Base-by-base conservation (phyloP, 768 basidiomycete genomes). In the Trametes gibbosa region DNA sequence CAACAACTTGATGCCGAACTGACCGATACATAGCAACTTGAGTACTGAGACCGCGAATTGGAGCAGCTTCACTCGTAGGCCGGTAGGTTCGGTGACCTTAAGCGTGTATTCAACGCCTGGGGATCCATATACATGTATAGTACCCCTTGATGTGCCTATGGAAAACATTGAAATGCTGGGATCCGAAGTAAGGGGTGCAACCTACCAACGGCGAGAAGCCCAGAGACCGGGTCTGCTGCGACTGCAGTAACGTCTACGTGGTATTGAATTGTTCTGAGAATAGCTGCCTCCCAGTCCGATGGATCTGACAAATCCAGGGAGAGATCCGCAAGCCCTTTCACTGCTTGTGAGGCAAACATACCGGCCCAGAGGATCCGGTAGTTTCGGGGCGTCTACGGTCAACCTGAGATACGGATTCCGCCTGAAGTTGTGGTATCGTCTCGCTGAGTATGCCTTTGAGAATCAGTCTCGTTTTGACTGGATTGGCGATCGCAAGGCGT, bases 41-140 rank as follows among this genome's bases (percentile, higher is more conserved):
- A 77, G 80, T 2, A 79, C 71, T 2, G 81, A 80, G 0, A 74
- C 65, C 2, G 85, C 81, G 63, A 91, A 89, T 29, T 81, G 80
- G 19, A 92, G 72, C 58, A 87, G 82, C 65, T 84, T 84, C 59
- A 87, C 77, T 34, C 73, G 71, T 23, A 72, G 65, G 25, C 73
- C 71, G 19, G 73, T 66, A 12, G 74, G 70, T 46, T 83, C 75
- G 10, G 80, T 80, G 12, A 86, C 66, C 16, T 66, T 68, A 32
- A 88, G 67, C 53, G 70, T 79, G 43, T 71, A 71, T 51, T 84
- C 78, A 13, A 92, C 88, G 3, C 86, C 83, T 2, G 86, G 80
- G 5, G 81, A 77, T 1, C 93, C 94, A 62, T 85, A 82, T 24
- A 94, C 63, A 56, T 85, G 77, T 34, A 95, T 78, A 1, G 69